Conservation (phyloP, 805 yeast genomes). For the Myxozyma geophila region DNA sequence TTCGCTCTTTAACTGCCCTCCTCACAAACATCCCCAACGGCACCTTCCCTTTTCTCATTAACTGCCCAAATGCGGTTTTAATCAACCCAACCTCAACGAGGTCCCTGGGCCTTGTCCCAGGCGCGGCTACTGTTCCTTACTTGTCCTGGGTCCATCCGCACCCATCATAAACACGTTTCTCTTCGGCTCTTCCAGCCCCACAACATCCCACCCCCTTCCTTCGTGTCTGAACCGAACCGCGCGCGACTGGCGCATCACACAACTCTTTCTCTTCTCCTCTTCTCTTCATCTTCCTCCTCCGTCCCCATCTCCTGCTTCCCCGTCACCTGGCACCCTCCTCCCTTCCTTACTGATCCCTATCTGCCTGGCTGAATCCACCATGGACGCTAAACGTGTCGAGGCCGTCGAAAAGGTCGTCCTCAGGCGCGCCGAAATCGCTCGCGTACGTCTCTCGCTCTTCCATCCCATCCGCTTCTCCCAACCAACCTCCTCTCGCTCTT, state of each 20-base stretch:
- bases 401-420: slow-evolving; percentile 45
- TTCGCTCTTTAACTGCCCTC: too few relatives aligned
- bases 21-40: too few relatives aligned
- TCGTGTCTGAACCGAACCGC: not conserved
- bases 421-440: slow-evolving; percentile 50
- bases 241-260: not conserved
- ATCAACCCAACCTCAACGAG: not conserved
- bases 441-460: slow-evolving; percentile 38
- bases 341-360: not conserved
- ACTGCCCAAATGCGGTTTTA: slow-evolving; percentile 1
- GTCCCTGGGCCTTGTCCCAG: not conserved
- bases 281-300: slow-evolving; percentile 3
- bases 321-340: slow-evolving; percentile 7
- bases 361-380: slow-evolving; percentile 19
- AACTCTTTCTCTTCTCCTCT: slow-evolving; percentile 6
- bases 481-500: not conserved
- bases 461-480: too few relatives aligned
- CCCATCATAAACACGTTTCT: too few relatives aligned
- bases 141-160: not conserved
- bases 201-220: not conserved
- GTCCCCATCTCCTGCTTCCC: not conserved
- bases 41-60: not conserved
- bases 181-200: too few relatives aligned
- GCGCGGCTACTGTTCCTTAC: not conserved
- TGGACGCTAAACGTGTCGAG: slow-evolving; percentile 37